Evolutionary conservation across 108 stramenopile genomes (phyloP), one percentile per base, ranked within the genome.

Genomic region (Stephanodiscus triporus): DNA sequence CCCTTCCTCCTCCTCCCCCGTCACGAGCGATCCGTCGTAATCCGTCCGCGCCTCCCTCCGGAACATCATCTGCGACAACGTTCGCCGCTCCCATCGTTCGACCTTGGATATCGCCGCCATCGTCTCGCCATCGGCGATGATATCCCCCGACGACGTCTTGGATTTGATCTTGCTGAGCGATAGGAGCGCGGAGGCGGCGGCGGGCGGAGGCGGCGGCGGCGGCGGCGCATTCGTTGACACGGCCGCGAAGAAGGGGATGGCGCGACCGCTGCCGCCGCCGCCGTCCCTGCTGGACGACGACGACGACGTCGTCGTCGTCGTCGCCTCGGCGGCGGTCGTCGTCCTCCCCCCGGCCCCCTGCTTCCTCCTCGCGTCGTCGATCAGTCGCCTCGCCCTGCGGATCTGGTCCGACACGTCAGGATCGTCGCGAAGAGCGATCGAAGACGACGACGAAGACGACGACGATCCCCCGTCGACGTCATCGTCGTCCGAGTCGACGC

Each of bases 1-100:
- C 13, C 73, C 75, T 0, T 58, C 56, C 1, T 72, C 56, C 30
- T 81, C 70, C 20, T 78, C 73, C 67, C 84, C 84, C 55, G 68
- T 68, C 22, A 72, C 75, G 58, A 88, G 83, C 40, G 88, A 56
- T 24, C 71, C 75, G 60, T 72, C 62, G 45, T 30, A 78, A 54
- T 78, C 77, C 0, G 30, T 19, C 2, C 64, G 24, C 24, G 60
- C 29, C 50, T 81, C 80, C 1, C 23, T 68, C 19, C 86, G 77
- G 20, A 74, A 71, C 56, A 88, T 67, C 49, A 90, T 63, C 48
- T 69, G 30, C 9, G 60, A 55, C 1, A 82, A 26, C 0, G 80
- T 55, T 4, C 90, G 87, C 0, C 63, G 27, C 70, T 91, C 87
- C 93, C 93, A 94, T 67, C 77, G 78, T 77, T 94, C 93, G 11